Percentiles rank a stretch among this genome's conserved stretches.
phyloP scores from a whole-genome alignment of 1,284 basidiomycete genomes.

The Cryptococcus amylolentus region DNA sequence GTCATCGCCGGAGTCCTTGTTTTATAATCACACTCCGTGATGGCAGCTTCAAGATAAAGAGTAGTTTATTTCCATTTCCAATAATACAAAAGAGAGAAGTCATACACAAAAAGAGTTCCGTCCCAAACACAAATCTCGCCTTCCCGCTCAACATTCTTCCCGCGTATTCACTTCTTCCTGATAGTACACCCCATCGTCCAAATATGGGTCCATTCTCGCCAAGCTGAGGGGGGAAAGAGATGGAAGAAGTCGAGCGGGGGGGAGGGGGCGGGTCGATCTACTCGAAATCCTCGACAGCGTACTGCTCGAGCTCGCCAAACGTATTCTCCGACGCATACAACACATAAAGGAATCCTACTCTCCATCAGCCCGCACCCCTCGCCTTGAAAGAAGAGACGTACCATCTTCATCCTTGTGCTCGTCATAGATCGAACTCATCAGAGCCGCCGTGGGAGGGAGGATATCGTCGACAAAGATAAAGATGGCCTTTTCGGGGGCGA shows the following conservation, averaged over 20 bases:
- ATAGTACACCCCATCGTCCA: no score
- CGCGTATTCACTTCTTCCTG: not conserved
- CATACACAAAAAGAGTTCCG: not conserved
- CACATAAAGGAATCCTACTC: constrained; percentile 79
- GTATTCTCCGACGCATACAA: constrained; percentile 97
- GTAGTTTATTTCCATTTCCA: not conserved
- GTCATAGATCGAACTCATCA: constrained; percentile 99
- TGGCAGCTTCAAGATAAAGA: not conserved
- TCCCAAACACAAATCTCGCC: not conserved
- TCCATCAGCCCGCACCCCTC: not conserved
- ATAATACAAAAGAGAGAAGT: not conserved
- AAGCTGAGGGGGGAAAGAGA: not conserved
- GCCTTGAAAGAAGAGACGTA: constrained; percentile 7
- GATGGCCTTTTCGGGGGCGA: constrained; percentile 98
- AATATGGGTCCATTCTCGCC: not conserved
- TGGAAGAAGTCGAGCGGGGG: not conserved
- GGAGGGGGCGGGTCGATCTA: not conserved
- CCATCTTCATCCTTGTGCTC: constrained; percentile 99
- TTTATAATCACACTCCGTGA: not conserved
- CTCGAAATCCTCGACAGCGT: constrained; percentile 5
- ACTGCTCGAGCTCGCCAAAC: constrained; percentile 59
- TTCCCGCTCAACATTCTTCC: not conserved
- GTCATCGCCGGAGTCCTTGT: not conserved
- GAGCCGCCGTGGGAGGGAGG: constrained; percentile 91
- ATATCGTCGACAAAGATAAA: constrained; percentile 99